Evolutionary conservation across 176 grass and related monocot genomes (phyloP), one percentile per base, ranked within the genome.

Genomic region (Eremochloa ophiuroides): DNA sequence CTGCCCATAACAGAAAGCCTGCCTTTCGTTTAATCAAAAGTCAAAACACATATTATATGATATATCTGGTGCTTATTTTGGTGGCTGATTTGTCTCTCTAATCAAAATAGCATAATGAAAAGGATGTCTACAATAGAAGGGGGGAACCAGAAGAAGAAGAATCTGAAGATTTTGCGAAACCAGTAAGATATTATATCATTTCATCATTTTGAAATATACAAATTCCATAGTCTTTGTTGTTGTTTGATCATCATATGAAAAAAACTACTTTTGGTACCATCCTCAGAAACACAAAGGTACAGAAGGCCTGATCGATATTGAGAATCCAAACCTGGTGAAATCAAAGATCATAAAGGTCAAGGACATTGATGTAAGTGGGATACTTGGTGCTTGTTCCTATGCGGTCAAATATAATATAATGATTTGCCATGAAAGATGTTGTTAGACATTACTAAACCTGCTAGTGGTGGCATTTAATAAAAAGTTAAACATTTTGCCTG

Each of bases 261-360:
- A 12, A 55, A 38, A 47, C 40, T 69, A 11, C 7, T 51, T 53
- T 63, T 60, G 48, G 60, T 48, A 12, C 58, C 80, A 6, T 61
- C 51, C 38, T 28, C 74, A 98, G 95, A 94, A 91, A 84, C 88
- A 70, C 51, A 98, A 94, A 87, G 95, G 95, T 8, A 85, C 83
- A 81, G 83, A 90, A 83, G 92, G 92, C 29, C 77, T 92, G 73
- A 94, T 92, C 37, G 79, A 98, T 81, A 98, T 94, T 69, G 92
- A 98, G 22, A 98, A 98, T 78, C 95, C 95, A 82, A 98, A 98
- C 84, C 88, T 94, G 78, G 87, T 63, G 72, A 98, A 89, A 69
- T 70, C 88, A 84, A 98, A 93, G 81, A 87, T 73, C 50, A 56
- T 98, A 50, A 98, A 98, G 87, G 84, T 86, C 51, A 93, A 89